Percentiles rank a stretch among this genome's conserved stretches.
phyloP scores from a whole-genome alignment of 331 rosid species.

The Dryas integrifolia region DNA sequence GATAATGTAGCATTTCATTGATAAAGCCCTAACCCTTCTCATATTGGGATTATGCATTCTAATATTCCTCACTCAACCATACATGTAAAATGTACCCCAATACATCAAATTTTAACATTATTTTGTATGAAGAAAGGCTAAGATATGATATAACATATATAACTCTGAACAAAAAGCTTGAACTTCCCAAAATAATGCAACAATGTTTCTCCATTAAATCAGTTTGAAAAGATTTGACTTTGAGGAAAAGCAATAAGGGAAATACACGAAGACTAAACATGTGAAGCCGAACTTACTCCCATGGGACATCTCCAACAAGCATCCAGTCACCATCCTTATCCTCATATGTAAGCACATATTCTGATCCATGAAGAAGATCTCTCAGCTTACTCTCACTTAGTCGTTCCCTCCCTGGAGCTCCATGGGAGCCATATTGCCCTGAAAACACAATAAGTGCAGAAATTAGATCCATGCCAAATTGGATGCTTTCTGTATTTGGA shows the following conservation, averaged over 20 bases:
- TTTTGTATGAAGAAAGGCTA: background rate
- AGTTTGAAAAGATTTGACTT: background rate
- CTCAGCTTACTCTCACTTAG: conserved; percentile 86
- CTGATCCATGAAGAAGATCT: conserved; percentile 89
- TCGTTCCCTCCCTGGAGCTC: conserved; percentile 65
- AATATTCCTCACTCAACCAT: background rate
- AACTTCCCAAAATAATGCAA: background rate
- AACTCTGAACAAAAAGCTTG: background rate
- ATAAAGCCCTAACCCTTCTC: background rate
- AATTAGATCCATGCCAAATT: conserved; percentile 24
- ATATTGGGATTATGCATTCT: background rate
- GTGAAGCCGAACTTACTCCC: conserved; percentile 61
- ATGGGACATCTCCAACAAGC: conserved; percentile 97
- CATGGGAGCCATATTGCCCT: conserved; percentile 84
- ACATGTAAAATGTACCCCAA: background rate
- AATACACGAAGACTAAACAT: background rate
- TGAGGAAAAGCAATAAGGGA: conserved; percentile 10
- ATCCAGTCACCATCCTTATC: conserved; percentile 96
- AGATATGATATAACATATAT: background rate
- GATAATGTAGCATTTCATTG: background rate
- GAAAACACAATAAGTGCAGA: conserved; percentile 28
- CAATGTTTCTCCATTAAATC: background rate
- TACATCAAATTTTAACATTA: background rate
- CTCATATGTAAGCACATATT: conserved; percentile 76
- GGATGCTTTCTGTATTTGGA: background rate